These are phyloP conservation scores for Cryptosporidium meleagridis DNA, from an alignment of 169 alveolate species.

Conservation along the genomic window DNA sequence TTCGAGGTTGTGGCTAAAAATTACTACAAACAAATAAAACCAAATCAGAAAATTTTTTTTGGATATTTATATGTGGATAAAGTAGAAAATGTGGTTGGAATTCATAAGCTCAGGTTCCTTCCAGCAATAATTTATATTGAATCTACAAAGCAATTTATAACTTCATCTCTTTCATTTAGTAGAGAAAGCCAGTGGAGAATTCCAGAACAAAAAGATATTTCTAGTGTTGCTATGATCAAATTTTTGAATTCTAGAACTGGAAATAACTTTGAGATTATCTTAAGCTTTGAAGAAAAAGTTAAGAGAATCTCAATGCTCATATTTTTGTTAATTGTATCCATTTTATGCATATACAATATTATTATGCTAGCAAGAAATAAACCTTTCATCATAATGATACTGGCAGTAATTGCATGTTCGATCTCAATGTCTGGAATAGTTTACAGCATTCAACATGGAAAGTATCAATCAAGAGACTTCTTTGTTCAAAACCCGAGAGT, in stretches of 20 bases:
- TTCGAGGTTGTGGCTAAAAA: conserved; percentile 40
- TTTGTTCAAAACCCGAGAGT: conserved; percentile 72
- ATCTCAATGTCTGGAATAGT: conserved; percentile 69
- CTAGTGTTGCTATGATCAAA: conserved; percentile 39
- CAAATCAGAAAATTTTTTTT: conserved; percentile 13
- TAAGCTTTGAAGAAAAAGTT: conserved; percentile 44
- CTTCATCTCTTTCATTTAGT: conserved; percentile 35
- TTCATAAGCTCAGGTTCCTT: conserved; percentile 48
- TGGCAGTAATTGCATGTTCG: conserved; percentile 54
- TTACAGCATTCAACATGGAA: conserved; percentile 74
- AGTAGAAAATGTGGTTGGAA: conserved; percentile 56
- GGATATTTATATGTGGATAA: conserved; percentile 61
- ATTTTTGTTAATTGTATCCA: conserved; percentile 3
- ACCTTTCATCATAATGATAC: conserved; percentile 67
- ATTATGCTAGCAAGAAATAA: conserved; percentile 35
- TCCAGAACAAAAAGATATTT: conserved; percentile 68
- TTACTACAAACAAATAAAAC: conserved; percentile 40
- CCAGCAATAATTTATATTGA: conserved; percentile 71
- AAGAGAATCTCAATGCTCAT: conserved; percentile 20
- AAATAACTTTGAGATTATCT: conserved; percentile 14
- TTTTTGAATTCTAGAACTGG: conserved; percentile 66
- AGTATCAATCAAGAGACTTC: conserved; percentile 52
- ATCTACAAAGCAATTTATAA: conserved; percentile 31
- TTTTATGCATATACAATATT: background rate
- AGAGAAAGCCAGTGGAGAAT: conserved; percentile 75